Evolutionary conservation across 345 rosid species (phyloP).

Genomic region (Psidium guajava): DNA sequence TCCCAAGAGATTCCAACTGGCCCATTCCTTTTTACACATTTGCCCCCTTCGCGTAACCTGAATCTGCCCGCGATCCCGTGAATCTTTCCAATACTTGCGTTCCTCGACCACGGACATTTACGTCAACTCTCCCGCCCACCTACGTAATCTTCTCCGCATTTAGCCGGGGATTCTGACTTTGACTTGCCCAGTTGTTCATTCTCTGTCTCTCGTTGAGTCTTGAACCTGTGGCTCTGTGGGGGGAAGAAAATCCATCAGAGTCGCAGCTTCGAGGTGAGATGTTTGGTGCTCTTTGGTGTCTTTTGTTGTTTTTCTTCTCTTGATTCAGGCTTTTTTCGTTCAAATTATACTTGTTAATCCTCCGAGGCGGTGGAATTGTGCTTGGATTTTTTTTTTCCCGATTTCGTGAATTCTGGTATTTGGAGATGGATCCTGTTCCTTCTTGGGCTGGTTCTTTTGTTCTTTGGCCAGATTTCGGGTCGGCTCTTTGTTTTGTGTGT

Average conservation of each 20-base stretch:
- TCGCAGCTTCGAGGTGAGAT: not conserved
- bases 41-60: not conserved
- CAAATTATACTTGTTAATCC: not conserved
- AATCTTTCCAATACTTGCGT: not conserved
- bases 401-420: not conserved
- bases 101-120: not conserved
- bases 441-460: not conserved
- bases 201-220: not conserved
- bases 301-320: not conserved
- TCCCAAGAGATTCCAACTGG: not conserved
- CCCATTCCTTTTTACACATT: not conserved
- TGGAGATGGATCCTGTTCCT: not conserved
- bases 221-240: not conserved
- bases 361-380: not conserved
- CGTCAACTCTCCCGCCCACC: not conserved
- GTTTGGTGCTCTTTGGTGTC: not conserved
- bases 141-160: not conserved
- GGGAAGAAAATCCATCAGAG: not conserved
- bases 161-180: not conserved
- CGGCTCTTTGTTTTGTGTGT: not conserved
- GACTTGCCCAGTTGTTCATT: not conserved
- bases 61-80: not conserved
- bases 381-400: not conserved
- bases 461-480: not conserved
- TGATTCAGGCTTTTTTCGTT: not conserved